These are phyloP conservation scores for Bonia amplexicaulis DNA, from an alignment of 176 grass and related monocot genomes.

Conservation along the genomic window DNA sequence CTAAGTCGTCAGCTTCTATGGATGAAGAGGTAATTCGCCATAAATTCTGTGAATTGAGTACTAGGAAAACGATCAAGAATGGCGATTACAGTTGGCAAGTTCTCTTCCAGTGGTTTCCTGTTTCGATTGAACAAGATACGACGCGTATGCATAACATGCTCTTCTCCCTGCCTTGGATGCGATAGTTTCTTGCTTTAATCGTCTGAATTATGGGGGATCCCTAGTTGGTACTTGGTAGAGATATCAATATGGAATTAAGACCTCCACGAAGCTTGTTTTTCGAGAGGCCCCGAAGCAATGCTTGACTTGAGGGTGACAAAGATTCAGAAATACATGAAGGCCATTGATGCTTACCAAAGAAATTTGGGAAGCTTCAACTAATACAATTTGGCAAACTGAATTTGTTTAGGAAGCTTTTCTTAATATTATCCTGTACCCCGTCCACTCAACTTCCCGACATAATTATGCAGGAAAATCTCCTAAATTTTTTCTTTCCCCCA, in stretches of 20 bases:
- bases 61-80: background rate
- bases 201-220: background rate
- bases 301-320: background rate
- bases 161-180: background rate
- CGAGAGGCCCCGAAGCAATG: background rate
- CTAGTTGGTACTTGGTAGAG: background rate
- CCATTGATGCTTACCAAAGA: background rate
- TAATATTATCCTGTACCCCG: background rate
- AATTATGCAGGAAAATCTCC: background rate
- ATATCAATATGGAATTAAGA: background rate
- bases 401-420: background rate
- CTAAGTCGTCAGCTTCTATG: constrained; percentile 34
- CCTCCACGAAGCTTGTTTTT: background rate
- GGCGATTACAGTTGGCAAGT: background rate
- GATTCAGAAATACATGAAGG: background rate
- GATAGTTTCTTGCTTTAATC: background rate
- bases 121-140: background rate
- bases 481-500: background rate
- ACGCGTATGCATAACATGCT: background rate
- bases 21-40: constrained; percentile 64
- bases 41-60: background rate
- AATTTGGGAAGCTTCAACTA: background rate
- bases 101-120: background rate
- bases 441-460: background rate
- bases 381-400: background rate